phyloP scores from a whole-genome alignment of 1,139 yeast species.

The Suhomyces maxii region DNA sequence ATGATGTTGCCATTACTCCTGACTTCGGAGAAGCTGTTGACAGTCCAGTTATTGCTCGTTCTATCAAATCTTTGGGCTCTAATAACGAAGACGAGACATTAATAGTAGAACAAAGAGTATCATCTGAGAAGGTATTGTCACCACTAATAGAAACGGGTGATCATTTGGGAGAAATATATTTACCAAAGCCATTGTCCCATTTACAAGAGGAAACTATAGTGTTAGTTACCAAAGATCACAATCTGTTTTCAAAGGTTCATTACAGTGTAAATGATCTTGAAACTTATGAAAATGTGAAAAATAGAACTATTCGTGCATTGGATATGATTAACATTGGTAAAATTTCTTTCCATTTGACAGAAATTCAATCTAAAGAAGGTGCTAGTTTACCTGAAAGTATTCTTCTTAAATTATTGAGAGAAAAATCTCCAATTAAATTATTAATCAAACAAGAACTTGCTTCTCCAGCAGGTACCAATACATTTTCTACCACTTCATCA shows the following conservation, averaged over 20 bases:
- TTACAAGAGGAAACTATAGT: slow-evolving; percentile 22
- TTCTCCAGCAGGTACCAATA: slow-evolving; percentile 34
- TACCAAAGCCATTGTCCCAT: slow-evolving; percentile 24
- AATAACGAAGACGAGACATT: slow-evolving; percentile 4
- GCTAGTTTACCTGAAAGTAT: slow-evolving; percentile 53
- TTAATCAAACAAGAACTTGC: slow-evolving; percentile 42
- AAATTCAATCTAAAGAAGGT: slow-evolving; percentile 66
- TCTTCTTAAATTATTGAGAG: slow-evolving; percentile 33
- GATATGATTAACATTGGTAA: slow-evolving; percentile 41
- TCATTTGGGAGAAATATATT: slow-evolving; percentile 25
- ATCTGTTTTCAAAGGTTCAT: slow-evolving; percentile 48
- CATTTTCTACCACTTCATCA: slow-evolving; percentile 45
- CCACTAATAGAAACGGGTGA: not conserved
- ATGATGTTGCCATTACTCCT: not conserved
- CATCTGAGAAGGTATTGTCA: not conserved
- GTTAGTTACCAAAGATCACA: slow-evolving; percentile 62
- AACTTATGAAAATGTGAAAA: slow-evolving; percentile 27
- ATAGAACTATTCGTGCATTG: slow-evolving; percentile 37
- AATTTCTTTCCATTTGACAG: slow-evolving; percentile 66
- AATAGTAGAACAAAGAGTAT: not conserved
- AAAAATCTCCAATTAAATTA: slow-evolving; percentile 41
- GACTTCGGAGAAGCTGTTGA: slow-evolving; percentile 1
- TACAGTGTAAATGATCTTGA: slow-evolving; percentile 17
- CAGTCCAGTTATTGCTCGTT: not conserved
- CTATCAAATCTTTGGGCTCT: slow-evolving; percentile 2